A percentile compares a stretch with the other conserved stretches of the same genome.
These are phyloP conservation scores for Aspergillus pseudoterreus DNA, from an alignment of 2,329 filamentous ascomycete species.

Conservation along the genomic window DNA sequence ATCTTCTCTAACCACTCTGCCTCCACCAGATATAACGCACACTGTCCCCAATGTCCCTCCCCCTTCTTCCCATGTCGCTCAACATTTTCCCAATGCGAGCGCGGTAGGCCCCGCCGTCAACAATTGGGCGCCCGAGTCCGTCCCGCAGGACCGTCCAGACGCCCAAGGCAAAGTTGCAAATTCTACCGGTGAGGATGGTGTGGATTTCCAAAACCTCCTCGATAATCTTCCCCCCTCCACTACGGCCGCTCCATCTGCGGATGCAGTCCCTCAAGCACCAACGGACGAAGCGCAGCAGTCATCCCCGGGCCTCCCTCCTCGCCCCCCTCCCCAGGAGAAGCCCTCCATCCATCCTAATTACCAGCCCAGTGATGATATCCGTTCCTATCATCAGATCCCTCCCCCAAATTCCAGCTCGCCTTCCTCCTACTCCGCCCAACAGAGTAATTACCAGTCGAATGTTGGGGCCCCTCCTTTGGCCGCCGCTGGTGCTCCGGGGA, in stretches of 20 bases:
- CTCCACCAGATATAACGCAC: constrained; percentile 25
- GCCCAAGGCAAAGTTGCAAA: constrained; percentile 18
- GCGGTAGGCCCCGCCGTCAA: constrained; percentile 27
- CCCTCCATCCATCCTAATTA: constrained; percentile 38
- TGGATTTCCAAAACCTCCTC: constrained; percentile 48
- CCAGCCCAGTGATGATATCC: constrained; percentile 34
- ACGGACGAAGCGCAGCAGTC: constrained; percentile 30
- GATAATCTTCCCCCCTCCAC: constrained; percentile 43
- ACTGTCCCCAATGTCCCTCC: constrained; percentile 19
- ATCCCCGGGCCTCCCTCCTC: constrained; percentile 41
- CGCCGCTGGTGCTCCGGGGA: constrained; percentile 34
- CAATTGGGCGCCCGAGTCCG: constrained; percentile 17
- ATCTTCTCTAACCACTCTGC: constrained; percentile 21
- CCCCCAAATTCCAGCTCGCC: constrained; percentile 26
- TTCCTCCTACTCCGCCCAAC: constrained; percentile 26
- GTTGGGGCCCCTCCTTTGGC: constrained; percentile 19
- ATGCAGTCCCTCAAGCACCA: constrained; percentile 25
- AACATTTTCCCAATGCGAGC: constrained; percentile 24
- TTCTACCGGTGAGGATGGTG: constrained; percentile 32
- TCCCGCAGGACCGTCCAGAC: constrained; percentile 22
- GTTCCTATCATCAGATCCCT: constrained; percentile 37
- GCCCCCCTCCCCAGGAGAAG: constrained; percentile 43
- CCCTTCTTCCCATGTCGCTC: constrained; percentile 24
- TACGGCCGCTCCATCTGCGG: constrained; percentile 22
- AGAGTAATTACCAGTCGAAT: constrained; percentile 35